A percentile compares a stretch with the other conserved stretches of the same genome.
These are phyloP conservation scores for Trypanosoma congolense DNA, from an alignment of 208 protist species.

Conservation along the genomic window DNA sequence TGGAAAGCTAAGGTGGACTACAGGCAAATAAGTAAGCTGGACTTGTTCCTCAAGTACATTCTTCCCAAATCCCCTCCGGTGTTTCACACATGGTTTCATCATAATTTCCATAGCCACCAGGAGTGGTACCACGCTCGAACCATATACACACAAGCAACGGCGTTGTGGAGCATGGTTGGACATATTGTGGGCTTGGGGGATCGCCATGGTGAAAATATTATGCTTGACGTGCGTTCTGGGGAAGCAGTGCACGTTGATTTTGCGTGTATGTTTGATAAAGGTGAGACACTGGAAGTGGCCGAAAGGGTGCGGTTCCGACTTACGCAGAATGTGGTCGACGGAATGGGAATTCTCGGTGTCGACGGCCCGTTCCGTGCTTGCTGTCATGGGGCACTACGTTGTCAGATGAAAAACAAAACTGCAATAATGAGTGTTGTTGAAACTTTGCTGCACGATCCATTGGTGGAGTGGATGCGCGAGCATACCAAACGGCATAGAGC, in stretches of 20 bases:
- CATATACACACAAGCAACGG: conserved; percentile 82
- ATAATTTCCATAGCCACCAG: conserved; percentile 79
- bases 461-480: conserved; percentile 89
- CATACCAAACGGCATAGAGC: conserved; percentile 10
- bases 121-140: conserved; percentile 88
- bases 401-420: conserved; percentile 89
- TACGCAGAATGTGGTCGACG: conserved; percentile 95
- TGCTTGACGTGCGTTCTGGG: conserved; percentile 83
- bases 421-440: conserved; percentile 94
- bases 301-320: conserved; percentile 96
- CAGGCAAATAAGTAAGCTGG: conserved; percentile 50
- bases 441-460: conserved; percentile 94
- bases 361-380: conserved; percentile 88
- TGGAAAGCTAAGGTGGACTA: conserved; percentile 65
- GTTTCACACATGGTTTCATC: conserved; percentile 92
- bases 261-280: conserved; percentile 96
- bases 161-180: conserved; percentile 95
- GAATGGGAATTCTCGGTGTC: conserved; percentile 89
- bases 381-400: conserved; percentile 85
- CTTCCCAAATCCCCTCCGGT: conserved; percentile 77
- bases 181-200: conserved; percentile 94
- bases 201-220: conserved; percentile 94
- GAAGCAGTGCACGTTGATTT: conserved; percentile 95
- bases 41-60: conserved; percentile 76
- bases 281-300: conserved; percentile 87